Percentiles rank a stretch among this genome's conserved stretches.
phyloP scores from a whole-genome alignment of 1,139 yeast genomes.

The Pichia sp. region DNA sequence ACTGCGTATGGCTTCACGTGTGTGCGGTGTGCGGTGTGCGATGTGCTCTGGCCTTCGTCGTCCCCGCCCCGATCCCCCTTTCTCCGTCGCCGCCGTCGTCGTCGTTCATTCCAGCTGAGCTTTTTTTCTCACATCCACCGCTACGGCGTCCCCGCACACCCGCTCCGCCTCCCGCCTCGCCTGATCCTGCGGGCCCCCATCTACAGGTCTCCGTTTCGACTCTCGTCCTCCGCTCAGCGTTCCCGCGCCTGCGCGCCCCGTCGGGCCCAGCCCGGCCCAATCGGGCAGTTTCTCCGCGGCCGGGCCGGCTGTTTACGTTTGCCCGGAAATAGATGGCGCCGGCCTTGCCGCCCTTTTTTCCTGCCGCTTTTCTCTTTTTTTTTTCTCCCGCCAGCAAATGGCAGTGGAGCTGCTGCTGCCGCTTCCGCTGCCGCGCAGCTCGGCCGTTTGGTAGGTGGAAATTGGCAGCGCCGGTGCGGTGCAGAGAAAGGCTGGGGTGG shows the following conservation, averaged over 20 bases:
- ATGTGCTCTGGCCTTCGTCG: too few relatives aligned
- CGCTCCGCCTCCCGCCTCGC: background rate
- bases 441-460: background rate
- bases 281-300: background rate
- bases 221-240: background rate
- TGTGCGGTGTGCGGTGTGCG: too few relatives aligned
- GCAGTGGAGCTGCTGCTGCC: constrained; percentile 1
- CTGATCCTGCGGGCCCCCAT: background rate
- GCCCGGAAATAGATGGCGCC: background rate
- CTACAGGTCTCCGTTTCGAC: background rate
- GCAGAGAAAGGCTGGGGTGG: background rate
- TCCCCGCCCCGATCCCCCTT: too few relatives aligned
- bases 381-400: constrained; percentile 2
- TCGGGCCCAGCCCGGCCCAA: background rate
- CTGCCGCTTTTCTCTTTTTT: background rate
- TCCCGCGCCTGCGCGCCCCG: too few relatives aligned
- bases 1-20: too few relatives aligned
- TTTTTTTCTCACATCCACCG: too few relatives aligned
- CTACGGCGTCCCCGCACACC: too few relatives aligned
- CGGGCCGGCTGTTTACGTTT: background rate
- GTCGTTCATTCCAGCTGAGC: too few relatives aligned
- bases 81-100: too few relatives aligned
- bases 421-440: background rate
- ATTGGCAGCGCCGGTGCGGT: background rate
- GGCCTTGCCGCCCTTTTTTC: background rate